phyloP scores from a whole-genome alignment of 2,329 filamentous ascomycete species.

The Phyllosticta citrichinensis region DNA sequence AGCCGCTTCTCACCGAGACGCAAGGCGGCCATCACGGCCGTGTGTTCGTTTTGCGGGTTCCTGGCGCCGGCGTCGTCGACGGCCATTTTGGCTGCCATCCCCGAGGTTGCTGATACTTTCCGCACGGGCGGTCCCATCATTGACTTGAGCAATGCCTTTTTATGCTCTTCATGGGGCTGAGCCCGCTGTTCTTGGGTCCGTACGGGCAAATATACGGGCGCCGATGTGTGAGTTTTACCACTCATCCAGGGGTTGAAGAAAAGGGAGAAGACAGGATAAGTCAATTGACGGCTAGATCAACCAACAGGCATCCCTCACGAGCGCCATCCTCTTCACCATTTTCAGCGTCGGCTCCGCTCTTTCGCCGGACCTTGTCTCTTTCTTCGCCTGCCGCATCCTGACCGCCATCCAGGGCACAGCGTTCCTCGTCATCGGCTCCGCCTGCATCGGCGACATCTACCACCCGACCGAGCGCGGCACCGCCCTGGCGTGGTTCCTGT shows the following conservation, averaged over 20 bases:
- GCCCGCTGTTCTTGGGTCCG: conserved; percentile 59
- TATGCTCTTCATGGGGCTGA: conserved; percentile 64
- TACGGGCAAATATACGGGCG: conserved; percentile 44
- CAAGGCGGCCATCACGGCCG: conserved; percentile 57
- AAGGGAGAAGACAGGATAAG: too few species aligned
- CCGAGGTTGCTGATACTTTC: conserved; percentile 60
- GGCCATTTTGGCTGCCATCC: conserved; percentile 60
- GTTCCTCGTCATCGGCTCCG: conserved; percentile 62
- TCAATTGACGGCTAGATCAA: neutral
- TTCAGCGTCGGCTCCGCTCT: conserved; percentile 65
- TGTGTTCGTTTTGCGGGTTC: conserved; percentile 66
- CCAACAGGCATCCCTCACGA: conserved; percentile 46
- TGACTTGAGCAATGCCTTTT: conserved; percentile 66
- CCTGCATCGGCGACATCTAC: conserved; percentile 53
- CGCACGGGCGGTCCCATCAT: conserved; percentile 58
- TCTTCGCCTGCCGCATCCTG: conserved; percentile 64
- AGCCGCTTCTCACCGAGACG: conserved; percentile 50
- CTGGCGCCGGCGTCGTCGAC: conserved; percentile 67
- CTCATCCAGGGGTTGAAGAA: too few species aligned
- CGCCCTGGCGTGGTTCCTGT: conserved; percentile 63
- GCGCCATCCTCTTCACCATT: conserved; percentile 53
- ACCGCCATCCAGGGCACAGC: conserved; percentile 67
- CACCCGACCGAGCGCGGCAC: conserved; percentile 59
- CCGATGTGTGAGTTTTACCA: conserved; percentile 33
- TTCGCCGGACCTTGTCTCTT: conserved; percentile 58